These are phyloP conservation scores for Penicillium sp. DNA, from an alignment of 2,329 filamentous ascomycete genomes.

Conservation along the genomic window DNA sequence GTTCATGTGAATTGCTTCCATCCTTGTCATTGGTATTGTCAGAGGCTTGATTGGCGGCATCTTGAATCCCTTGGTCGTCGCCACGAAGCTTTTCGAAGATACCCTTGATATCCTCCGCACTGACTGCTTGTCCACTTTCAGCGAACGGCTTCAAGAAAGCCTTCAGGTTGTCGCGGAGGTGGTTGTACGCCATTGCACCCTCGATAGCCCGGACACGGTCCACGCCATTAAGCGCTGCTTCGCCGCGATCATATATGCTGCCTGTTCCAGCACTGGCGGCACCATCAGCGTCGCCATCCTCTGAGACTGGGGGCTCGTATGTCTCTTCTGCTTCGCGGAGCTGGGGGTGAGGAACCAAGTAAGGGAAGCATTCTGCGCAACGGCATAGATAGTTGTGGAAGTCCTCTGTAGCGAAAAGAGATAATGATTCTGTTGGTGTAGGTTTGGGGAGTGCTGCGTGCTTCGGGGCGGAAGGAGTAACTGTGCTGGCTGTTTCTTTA, in stretches of 20 bases:
- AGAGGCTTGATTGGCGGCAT: conserved; percentile 58
- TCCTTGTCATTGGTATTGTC: conserved; percentile 29
- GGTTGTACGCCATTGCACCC: conserved; percentile 97
- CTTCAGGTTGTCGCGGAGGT: conserved; percentile 94
- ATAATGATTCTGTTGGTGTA: conserved; percentile 63
- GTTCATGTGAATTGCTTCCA: conserved; percentile 44
- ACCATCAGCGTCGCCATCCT: conserved; percentile 55
- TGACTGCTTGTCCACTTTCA: conserved; percentile 82
- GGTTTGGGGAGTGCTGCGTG: conserved; percentile 58
- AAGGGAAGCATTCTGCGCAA: conserved; percentile 76
- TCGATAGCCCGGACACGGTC: conserved; percentile 93
- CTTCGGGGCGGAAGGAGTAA: conserved; percentile 51
- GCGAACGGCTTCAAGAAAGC: conserved; percentile 92
- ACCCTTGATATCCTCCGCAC: conserved; percentile 92
- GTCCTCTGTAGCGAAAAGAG: conserved; percentile 75
- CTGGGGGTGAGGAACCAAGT: conserved; percentile 70
- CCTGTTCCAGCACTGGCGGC: conserved; percentile 65
- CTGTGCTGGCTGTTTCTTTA: conserved; percentile 8
- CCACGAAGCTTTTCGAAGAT: conserved; percentile 95
- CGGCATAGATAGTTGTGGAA: conserved; percentile 84
- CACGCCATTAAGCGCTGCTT: conserved; percentile 86
- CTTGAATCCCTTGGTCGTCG: conserved; percentile 72
- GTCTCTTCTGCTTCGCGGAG: conserved; percentile 92
- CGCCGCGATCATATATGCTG: conserved; percentile 84
- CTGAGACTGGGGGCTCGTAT: conserved; percentile 88